Evolutionary conservation across 352 stramenopile species (phyloP).

Genomic region (Globisporangium nunn): DNA sequence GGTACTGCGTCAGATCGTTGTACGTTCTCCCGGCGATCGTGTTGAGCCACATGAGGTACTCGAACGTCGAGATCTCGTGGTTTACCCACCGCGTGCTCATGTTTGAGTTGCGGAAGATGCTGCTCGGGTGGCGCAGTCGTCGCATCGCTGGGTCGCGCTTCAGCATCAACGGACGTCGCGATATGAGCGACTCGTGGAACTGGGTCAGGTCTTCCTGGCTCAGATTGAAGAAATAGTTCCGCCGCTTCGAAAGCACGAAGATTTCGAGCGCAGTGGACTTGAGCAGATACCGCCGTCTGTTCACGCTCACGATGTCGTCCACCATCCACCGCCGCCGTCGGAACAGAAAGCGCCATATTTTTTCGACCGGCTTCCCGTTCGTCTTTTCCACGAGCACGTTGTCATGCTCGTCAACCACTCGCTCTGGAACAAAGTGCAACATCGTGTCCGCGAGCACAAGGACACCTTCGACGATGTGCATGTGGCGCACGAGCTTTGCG

Average conservation of each 20-base stretch:
- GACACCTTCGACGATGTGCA: slow-evolving; percentile 65
- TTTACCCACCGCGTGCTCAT: slow-evolving; percentile 71
- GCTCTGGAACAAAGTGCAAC: slow-evolving; percentile 56
- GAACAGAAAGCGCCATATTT: slow-evolving; percentile 64
- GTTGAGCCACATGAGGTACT: slow-evolving; percentile 92
- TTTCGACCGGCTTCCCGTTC: slow-evolving; percentile 26
- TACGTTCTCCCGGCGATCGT: slow-evolving; percentile 85
- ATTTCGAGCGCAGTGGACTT: slow-evolving; percentile 76
- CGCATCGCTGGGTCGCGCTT: slow-evolving; percentile 68
- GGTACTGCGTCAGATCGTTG: slow-evolving; percentile 95
- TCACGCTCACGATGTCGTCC: slow-evolving; percentile 63
- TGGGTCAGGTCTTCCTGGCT: slow-evolving; percentile 32
- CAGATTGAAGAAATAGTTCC: slow-evolving; percentile 86
- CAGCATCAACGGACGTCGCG: slow-evolving; percentile 43
- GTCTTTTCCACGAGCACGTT: slow-evolving; percentile 46
- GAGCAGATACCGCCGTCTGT: slow-evolving; percentile 74
- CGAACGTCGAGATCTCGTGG: slow-evolving; percentile 95
- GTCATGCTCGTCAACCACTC: slow-evolving; percentile 74
- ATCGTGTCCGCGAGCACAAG: slow-evolving; percentile 42
- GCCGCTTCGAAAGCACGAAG: slow-evolving; percentile 76
- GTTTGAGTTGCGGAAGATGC: slow-evolving; percentile 69
- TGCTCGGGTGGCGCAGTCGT: slow-evolving; percentile 70
- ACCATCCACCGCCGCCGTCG: slow-evolving; percentile 61
- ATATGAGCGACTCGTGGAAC: slow-evolving; percentile 71
- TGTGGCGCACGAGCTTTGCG: slow-evolving; percentile 66